These are phyloP conservation scores for Suaeda aralocaspica DNA, from an alignment of 148 eudicot genomes.

Conservation along the genomic window DNA sequence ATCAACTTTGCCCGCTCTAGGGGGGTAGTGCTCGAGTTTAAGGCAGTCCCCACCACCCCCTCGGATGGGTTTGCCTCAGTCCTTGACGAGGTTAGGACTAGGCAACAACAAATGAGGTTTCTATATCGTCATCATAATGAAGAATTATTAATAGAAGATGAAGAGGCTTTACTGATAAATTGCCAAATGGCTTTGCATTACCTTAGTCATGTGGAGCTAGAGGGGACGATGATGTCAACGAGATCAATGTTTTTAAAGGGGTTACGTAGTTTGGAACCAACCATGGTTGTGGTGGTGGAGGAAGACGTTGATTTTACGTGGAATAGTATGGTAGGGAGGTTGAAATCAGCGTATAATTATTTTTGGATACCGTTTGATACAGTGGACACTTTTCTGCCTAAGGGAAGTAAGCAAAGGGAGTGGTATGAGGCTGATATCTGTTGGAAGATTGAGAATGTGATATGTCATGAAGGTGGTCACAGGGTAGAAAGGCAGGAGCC, in stretches of 20 bases:
- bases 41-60: slow-evolving; percentile 49
- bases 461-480: slow-evolving; percentile 54
- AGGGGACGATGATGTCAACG: not conserved
- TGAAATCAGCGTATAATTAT: slow-evolving; percentile 72
- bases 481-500: slow-evolving; percentile 81
- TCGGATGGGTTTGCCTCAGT: slow-evolving; percentile 64
- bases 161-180: slow-evolving; percentile 58
- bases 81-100: slow-evolving; percentile 42
- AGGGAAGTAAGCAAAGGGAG: slow-evolving; percentile 66
- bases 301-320: slow-evolving; percentile 83
- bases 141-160: slow-evolving; percentile 8
- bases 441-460: slow-evolving; percentile 88
- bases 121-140: not conserved
- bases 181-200: slow-evolving; percentile 87
- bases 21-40: slow-evolving; percentile 61
- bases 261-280: slow-evolving; percentile 52
- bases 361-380: slow-evolving; percentile 95
- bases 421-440: slow-evolving; percentile 85
- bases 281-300: slow-evolving; percentile 51
- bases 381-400: slow-evolving; percentile 69
- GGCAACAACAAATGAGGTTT: slow-evolving; percentile 8
- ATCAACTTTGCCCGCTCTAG: slow-evolving; percentile 60
- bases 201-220: slow-evolving; percentile 40
- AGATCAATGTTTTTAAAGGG: slow-evolving; percentile 54
- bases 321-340: slow-evolving; percentile 39